phyloP scores from a whole-genome alignment of 257 asterid genomes.

The Przewalskia tangutica region DNA sequence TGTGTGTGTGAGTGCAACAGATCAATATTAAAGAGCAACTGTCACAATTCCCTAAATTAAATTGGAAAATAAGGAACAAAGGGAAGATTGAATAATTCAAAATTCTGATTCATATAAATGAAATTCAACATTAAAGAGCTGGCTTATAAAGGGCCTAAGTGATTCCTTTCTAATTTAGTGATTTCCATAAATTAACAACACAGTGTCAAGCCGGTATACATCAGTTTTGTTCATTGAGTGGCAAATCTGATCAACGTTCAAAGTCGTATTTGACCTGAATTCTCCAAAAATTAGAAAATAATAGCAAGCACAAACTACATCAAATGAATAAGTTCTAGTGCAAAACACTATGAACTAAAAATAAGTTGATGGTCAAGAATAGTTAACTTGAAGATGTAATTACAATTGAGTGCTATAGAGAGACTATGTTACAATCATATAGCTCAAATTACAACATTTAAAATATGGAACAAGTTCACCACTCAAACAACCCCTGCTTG shows the following conservation, averaged over 20 bases:
- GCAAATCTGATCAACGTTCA: not conserved
- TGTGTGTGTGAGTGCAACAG: not conserved
- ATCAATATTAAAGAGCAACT: not conserved
- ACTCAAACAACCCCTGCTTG: not conserved
- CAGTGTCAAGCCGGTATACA: not conserved
- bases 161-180: not conserved
- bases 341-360: not conserved
- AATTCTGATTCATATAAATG: not conserved
- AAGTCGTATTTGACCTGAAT: not conserved
- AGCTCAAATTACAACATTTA: not conserved
- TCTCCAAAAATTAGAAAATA: not conserved
- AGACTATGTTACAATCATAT: not conserved
- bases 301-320: not conserved
- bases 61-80: not conserved
- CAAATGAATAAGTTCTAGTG: not conserved
- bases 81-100: not conserved
- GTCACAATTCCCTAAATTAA: not conserved
- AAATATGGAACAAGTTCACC: not conserved
- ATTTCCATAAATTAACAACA: not conserved
- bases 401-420: not conserved
- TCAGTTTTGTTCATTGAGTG: not conserved
- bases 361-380: not conserved
- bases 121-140: not conserved
- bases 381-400: not conserved
- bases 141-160: not conserved